These are phyloP conservation scores for Termitomyces titanicus DNA, from an alignment of 768 basidiomycete species.

Conservation along the genomic window DNA sequence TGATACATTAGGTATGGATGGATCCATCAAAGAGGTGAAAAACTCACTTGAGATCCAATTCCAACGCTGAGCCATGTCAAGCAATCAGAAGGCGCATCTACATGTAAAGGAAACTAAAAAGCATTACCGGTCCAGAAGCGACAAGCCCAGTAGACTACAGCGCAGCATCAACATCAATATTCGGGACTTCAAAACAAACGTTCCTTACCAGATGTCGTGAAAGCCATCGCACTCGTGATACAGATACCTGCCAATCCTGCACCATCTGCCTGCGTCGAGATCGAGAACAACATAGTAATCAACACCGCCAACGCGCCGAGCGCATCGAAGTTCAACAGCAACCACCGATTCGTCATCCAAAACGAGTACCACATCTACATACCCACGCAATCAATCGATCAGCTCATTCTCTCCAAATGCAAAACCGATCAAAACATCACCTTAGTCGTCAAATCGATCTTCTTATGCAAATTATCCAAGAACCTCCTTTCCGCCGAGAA, in stretches of 20 bases:
- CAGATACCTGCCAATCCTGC: conserved; percentile 68
- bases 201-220: conserved; percentile 38
- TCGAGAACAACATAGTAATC: conserved; percentile 71
- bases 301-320: conserved; percentile 74
- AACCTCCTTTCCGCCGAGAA: conserved; percentile 82
- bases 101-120: neutral
- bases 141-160: conserved; percentile 47
- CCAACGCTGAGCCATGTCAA: conserved; percentile 49
- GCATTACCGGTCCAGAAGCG: conserved; percentile 44
- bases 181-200: neutral
- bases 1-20: neutral
- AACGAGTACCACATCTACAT: conserved; percentile 77
- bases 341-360: conserved; percentile 91
- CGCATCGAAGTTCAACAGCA: conserved; percentile 77
- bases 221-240: conserved; percentile 68
- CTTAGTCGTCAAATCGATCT: conserved; percentile 78
- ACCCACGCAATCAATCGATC: neutral
- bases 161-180: neutral
- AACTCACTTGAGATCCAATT: conserved; percentile 72
- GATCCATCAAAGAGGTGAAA: neutral
- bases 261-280: conserved; percentile 50
- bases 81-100: neutral
- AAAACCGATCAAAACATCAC: conserved; percentile 27
- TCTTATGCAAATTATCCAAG: conserved; percentile 66
- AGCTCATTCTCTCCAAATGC: neutral